phyloP scores from a whole-genome alignment of 148 eudicot species.

The Diospyros kaki region DNA sequence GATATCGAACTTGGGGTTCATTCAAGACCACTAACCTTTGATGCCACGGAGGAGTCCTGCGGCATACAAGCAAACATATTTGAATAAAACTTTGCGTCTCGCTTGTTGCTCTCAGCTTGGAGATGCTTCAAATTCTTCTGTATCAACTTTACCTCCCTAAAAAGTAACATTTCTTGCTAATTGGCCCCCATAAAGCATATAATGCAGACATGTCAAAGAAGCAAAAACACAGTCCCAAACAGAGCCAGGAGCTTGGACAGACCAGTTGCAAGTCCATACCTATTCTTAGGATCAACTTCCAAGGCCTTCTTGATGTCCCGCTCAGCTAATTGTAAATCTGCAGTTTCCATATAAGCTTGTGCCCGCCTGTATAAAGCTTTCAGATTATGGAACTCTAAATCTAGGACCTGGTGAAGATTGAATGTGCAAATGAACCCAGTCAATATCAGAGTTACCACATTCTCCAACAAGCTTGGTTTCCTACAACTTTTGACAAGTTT shows the following conservation, averaged over 20 bases:
- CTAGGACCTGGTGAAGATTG: constrained; percentile 38
- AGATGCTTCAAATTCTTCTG: constrained; percentile 47
- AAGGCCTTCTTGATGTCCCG: constrained; percentile 62
- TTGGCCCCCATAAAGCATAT: background rate
- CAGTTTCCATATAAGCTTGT: constrained; percentile 47
- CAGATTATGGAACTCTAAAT: constrained; percentile 44
- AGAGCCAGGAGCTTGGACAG: background rate
- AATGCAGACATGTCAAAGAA: background rate
- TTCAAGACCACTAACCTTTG: constrained; percentile 28
- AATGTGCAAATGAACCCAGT: background rate
- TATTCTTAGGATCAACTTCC: constrained; percentile 56
- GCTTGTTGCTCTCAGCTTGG: constrained; percentile 50
- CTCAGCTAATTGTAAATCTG: constrained; percentile 51
- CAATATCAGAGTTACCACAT: background rate
- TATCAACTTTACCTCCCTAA: constrained; percentile 55
- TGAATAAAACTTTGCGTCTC: constrained; percentile 55
- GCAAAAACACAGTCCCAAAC: background rate
- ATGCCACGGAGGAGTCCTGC: constrained; percentile 27
- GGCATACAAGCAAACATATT: constrained; percentile 47
- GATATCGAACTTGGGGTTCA: background rate
- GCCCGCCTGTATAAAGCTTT: constrained; percentile 69
- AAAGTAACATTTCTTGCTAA: constrained; percentile 5
- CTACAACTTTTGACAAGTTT: background rate
- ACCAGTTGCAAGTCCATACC: constrained; percentile 21
- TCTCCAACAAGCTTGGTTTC: background rate